A percentile compares a stretch with the other conserved stretches of the same genome.
Evolutionary conservation across 192 early-diverging fungal species (phyloP).

Genomic region (Spinellus fusiger): DNA sequence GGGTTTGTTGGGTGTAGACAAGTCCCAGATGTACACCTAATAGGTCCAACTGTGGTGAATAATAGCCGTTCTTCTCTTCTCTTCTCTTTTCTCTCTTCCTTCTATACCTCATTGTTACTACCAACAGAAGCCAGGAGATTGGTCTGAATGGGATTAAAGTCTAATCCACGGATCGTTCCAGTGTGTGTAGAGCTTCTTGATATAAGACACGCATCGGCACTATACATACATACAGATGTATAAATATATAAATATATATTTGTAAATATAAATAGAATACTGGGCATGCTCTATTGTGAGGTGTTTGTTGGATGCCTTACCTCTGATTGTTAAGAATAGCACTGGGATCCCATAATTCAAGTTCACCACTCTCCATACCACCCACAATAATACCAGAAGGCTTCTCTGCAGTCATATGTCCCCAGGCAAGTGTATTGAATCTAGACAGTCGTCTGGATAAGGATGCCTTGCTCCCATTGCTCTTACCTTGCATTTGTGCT

Average conservation of each 20-base stretch:
- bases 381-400: conserved; percentile 81
- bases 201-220: conserved; percentile 52
- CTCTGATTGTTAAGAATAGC: conserved; percentile 62
- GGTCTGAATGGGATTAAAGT: conserved; percentile 83
- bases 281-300: not conserved
- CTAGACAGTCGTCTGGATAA: conserved; percentile 20
- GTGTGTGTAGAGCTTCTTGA: conserved; percentile 70
- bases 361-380: conserved; percentile 92
- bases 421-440: conserved; percentile 94
- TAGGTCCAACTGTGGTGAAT: no score
- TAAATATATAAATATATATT: no score
- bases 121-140: conserved; percentile 88
- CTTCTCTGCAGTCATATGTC: conserved; percentile 34
- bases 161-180: conserved; percentile 85
- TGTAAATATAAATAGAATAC: not conserved
- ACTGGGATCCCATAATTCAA: conserved; percentile 80
- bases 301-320: conserved; percentile 7
- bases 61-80: no score
- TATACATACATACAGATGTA: no score
- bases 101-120: conserved; percentile 85
- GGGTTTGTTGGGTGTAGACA: conserved; percentile 80
- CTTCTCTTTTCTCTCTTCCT: not conserved
- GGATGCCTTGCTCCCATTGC: not conserved
- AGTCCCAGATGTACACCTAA: conserved; percentile 93
- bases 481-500: conserved; percentile 55